Evolutionary conservation across 345 rosid genomes (phyloP).

Genomic region (Melastoma malabathricum): DNA sequence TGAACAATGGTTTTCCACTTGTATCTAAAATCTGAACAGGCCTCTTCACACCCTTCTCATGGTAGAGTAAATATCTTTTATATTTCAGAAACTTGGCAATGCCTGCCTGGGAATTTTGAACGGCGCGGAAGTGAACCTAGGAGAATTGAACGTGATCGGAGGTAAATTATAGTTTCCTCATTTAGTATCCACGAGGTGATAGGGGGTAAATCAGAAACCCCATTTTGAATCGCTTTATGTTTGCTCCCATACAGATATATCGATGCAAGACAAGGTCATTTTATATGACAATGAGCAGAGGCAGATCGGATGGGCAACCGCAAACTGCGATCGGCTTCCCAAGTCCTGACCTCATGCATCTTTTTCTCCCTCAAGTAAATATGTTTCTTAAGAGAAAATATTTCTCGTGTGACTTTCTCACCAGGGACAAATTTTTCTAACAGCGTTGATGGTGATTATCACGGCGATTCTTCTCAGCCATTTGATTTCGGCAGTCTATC

Average conservation of each 20-base stretch:
- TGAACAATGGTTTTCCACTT: slow-evolving; percentile 10
- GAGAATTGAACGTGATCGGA: slow-evolving; percentile 39
- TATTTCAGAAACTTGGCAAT: slow-evolving; percentile 47
- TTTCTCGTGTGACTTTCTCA: slow-evolving; percentile 13
- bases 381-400: slow-evolving; percentile 10
- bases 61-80: not conserved
- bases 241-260: slow-evolving; percentile 9
- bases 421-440: slow-evolving; percentile 9
- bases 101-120: slow-evolving; percentile 78
- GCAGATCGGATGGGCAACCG: slow-evolving; percentile 57
- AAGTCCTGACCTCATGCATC: slow-evolving; percentile 33
- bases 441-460: slow-evolving; percentile 35
- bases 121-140: slow-evolving; percentile 46
- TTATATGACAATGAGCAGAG: slow-evolving; percentile 66
- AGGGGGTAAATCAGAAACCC: not conserved
- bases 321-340: slow-evolving; percentile 43
- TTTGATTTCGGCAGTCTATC: slow-evolving; percentile 25
- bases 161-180: slow-evolving; percentile 20
- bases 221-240: not conserved
- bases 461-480: slow-evolving; percentile 27
- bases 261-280: slow-evolving; percentile 49
- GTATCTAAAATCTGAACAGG: not conserved
- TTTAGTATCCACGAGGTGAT: no score
- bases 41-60: not conserved
- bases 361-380: slow-evolving; percentile 5